Evolutionary conservation across 495 filamentous ascomycete species (phyloP).

Genomic region (Penicillium malachiteum): DNA sequence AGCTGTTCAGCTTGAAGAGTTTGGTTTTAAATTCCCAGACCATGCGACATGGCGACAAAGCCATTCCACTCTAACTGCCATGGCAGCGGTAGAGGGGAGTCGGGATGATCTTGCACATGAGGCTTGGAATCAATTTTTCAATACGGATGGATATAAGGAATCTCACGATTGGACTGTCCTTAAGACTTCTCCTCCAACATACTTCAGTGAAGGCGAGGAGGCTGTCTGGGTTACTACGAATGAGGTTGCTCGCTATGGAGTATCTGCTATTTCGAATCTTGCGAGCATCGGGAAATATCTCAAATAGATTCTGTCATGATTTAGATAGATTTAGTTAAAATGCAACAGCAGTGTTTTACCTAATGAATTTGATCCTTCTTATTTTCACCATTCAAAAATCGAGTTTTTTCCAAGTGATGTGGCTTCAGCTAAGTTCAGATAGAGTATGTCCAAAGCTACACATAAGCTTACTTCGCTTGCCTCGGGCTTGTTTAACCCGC

Average conservation of each 20-base stretch:
- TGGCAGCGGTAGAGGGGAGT: constrained; percentile 14
- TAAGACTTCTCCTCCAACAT: constrained; percentile 9
- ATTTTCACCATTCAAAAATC: no score
- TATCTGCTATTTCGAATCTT: constrained; percentile 24
- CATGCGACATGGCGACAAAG: constrained; percentile 22
- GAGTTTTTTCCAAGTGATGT: neutral
- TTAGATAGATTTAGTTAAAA: neutral
- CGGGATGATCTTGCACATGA: constrained; percentile 4
- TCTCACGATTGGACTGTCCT: constrained; percentile 13
- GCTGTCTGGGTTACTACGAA: constrained; percentile 22
- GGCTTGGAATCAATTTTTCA: constrained; percentile 20
- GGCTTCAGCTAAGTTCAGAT: neutral
- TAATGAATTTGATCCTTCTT: no score
- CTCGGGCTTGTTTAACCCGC: neutral
- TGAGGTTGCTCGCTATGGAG: constrained; percentile 21
- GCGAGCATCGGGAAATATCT: constrained; percentile 16
- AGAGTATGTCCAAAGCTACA: neutral
- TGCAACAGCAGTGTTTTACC: no score
- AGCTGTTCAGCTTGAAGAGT: constrained; percentile 15
- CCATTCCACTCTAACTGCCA: constrained; percentile 20
- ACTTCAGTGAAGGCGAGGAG: constrained; percentile 13
- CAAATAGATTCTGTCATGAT: neutral
- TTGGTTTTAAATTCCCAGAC: constrained; percentile 20
- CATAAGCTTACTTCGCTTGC: no score
- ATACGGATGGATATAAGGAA: constrained; percentile 15